Percentiles rank a stretch among this genome's conserved stretches.
phyloP scores from a whole-genome alignment of 495 filamentous ascomycete genomes.

The Penicillium daleae region DNA sequence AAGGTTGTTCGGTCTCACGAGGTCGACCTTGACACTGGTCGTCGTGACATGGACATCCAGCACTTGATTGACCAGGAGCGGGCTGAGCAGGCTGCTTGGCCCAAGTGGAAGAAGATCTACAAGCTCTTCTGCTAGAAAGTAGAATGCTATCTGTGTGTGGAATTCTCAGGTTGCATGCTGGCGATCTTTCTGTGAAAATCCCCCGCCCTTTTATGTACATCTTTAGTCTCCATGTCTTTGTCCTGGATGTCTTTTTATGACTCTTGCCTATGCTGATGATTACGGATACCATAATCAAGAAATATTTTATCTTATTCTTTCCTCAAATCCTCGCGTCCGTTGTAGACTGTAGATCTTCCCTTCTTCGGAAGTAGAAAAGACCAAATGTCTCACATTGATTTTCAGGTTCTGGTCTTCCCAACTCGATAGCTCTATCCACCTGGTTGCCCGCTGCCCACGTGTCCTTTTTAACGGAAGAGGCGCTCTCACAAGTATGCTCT shows the following conservation, averaged over 20 bases:
- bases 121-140: slow-evolving; percentile 57
- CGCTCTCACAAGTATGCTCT: background rate
- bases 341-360: background rate
- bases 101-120: slow-evolving; percentile 80
- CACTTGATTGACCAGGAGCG: slow-evolving; percentile 76
- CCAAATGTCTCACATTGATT: slow-evolving; percentile 1
- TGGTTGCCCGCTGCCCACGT: too few relatives aligned
- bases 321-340: too few relatives aligned
- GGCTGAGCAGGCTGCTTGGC: slow-evolving; percentile 73
- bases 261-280: slow-evolving; percentile 17
- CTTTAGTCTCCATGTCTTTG: slow-evolving; percentile 6
- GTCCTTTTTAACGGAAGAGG: background rate
- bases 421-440: too few relatives aligned
- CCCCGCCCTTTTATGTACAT: slow-evolving; percentile 1
- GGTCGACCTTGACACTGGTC: slow-evolving; percentile 89
- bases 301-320: background rate
- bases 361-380: background rate
- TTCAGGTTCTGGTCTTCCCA: too few relatives aligned
- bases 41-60: slow-evolving; percentile 80
- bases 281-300: slow-evolving; percentile 20
- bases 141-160: background rate
- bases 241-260: slow-evolving; percentile 15
- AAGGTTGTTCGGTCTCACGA: slow-evolving; percentile 63
- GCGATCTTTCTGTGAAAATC: slow-evolving; percentile 5
- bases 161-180: background rate